Evolutionary conservation across 768 basidiomycete species (phyloP), one percentile per base, ranked within the genome.

Genomic region (Xerocomellus chrysenteron): DNA sequence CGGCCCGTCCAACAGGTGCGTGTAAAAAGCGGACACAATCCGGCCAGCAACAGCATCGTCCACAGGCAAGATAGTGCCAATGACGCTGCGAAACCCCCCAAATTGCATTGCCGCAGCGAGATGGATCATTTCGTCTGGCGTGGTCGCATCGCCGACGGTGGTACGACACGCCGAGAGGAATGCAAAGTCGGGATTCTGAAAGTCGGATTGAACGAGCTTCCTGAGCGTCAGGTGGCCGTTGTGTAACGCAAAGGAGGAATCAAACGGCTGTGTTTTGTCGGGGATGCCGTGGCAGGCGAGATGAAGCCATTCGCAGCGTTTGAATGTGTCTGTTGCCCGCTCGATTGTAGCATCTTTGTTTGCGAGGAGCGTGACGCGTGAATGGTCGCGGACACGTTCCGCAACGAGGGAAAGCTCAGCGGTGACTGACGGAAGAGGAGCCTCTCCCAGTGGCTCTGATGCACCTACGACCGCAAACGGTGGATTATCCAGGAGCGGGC

Each of bases 101-200:
- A 63, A 58, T 6, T 69, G 58, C 61, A 70, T 52, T 5, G 47
- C 47, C 33, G 21, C 47, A 5, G 47, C 47, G 13, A 54, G 47
- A n/a, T 54, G 47, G 2, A 71, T 48, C 9, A 54, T 54, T 24
- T 71, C 70, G 33, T 68, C 68, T 0, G 69, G 61, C 5, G 44
- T 51, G 6, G 36, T 36, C 24, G 45, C 42, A 37, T 70, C 58
- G 6, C 65, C 61, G 4, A 54, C 46, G 12, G 66, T 56, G 16
- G 69, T 66, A 19, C 68, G 64, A 42, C 70, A 71, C 5, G 68
- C 68, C 35, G 66, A 66, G 17, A 71, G 35, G 48, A 63, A 64
- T 13, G 50, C 62, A 44, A 60, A 57, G 3, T 57, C 52, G 8
- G 47, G 17, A 13, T 40, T 36, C 37, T 24, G 10, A 41, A 50